Percentiles rank a stretch among this genome's conserved stretches.
Evolutionary conservation across 306 rosid genomes (phyloP).

Genomic region (Glycyrrhiza uralensis): DNA sequence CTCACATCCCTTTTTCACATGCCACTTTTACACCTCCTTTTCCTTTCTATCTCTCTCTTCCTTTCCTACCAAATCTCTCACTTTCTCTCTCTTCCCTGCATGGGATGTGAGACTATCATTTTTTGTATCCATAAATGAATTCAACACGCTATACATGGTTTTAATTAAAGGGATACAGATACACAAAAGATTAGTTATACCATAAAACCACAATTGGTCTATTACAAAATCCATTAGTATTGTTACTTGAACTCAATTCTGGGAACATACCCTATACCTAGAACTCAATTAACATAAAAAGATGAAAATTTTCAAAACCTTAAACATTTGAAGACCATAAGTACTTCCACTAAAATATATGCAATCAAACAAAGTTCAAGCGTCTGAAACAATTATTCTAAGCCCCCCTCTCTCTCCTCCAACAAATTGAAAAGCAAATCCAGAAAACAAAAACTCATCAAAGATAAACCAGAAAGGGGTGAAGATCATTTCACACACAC

Average conservation of each 20-base stretch:
- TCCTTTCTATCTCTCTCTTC: too few species aligned
- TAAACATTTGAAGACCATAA: not conserved
- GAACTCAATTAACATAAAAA: not conserved
- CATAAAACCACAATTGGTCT: not conserved
- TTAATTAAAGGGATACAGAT: not conserved
- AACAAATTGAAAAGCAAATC: constrained; percentile 17
- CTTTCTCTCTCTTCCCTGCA: too few species aligned
- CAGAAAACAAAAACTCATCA: not conserved
- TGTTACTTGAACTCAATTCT: not conserved
- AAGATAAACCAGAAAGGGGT: constrained; percentile 5
- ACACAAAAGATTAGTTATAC: not conserved
- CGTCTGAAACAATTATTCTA: not conserved
- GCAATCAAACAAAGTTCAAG: not conserved
- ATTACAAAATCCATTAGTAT: not conserved
- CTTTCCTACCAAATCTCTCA: too few species aligned
- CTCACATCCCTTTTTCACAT: too few species aligned
- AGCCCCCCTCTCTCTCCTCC: not conserved
- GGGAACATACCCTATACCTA: not conserved
- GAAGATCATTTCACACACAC: not conserved
- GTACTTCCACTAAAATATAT: not conserved
- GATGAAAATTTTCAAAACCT: not conserved
- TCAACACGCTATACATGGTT: not conserved
- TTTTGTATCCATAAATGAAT: not conserved
- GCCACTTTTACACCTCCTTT: too few species aligned
- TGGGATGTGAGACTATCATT: too few species aligned